Evolutionary conservation across 495 filamentous ascomycete species (phyloP).

Genomic region (Neurospora sp.): DNA sequence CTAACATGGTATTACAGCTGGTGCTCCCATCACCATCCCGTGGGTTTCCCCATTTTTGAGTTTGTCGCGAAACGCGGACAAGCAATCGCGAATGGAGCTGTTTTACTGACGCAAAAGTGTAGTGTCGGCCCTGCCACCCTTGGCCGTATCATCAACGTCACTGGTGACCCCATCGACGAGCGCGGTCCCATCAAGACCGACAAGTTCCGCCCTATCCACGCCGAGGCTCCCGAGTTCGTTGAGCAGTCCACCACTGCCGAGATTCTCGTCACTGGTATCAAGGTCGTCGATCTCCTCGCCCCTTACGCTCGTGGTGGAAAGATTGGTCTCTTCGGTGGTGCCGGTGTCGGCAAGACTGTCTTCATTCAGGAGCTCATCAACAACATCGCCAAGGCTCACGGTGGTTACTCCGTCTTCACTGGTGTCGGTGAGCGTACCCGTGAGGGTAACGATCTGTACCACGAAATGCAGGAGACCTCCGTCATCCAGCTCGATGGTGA

Average conservation of each 20-base stretch:
- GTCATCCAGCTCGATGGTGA: constrained; percentile 99
- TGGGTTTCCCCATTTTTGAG: constrained; percentile 9
- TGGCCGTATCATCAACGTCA: constrained; percentile 99
- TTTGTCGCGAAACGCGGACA: not conserved
- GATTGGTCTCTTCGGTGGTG: constrained; percentile 99
- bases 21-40: constrained; percentile 91
- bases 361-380: constrained; percentile 99
- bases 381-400: constrained; percentile 99
- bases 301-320: constrained; percentile 99
- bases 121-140: constrained; percentile 83
- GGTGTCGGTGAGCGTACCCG: constrained; percentile 99
- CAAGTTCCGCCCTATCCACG: constrained; percentile 84
- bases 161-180: constrained; percentile 99
- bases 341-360: constrained; percentile 99
- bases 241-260: constrained; percentile 95
- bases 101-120: not conserved
- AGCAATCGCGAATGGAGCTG: not conserved
- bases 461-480: constrained; percentile 99
- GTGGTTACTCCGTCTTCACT: constrained; percentile 99
- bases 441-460: constrained; percentile 99
- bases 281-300: constrained; percentile 97
- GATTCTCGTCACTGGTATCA: constrained; percentile 98
- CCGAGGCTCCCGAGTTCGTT: constrained; percentile 78
- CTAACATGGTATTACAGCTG: constrained; percentile 36
- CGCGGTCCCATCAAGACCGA: constrained; percentile 91